Evolutionary conservation across 2,329 filamentous ascomycete genomes (phyloP), one percentile per base, ranked within the genome.

Genomic region (Trichoderma breve): DNA sequence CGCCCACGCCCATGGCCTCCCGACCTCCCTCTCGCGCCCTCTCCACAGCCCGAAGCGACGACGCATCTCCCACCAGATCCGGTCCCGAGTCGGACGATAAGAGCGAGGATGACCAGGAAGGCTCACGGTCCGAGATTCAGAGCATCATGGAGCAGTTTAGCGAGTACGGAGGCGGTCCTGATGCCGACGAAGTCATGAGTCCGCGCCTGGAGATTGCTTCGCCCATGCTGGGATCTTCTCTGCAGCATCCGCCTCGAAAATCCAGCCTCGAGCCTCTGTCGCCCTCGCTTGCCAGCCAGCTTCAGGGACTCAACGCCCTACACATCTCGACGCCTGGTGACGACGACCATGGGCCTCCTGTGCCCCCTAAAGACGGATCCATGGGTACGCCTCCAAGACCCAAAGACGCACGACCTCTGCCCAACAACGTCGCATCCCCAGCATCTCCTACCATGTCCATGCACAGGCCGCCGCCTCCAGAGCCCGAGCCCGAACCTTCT

Each of bases 71-170:
- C 5, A 86, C 86, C 2, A 82, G 85, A 72, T 88, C 87, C 24
- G 77, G 79, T 34, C 86, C 88, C 76, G 83, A 83, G 34, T 86
- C 88, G 74, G 89, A 91, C 66, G 89, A 90, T 65, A 88, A 85
- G 75, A 90, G 86, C 76, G 90, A 91, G 77, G 89, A 90, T 77
- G 87, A 89, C 70, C 87, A 89, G 26, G 90, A 94, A 62, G 90
- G 89, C 66, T 93, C 93, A 1, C 89, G 90, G 72, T 91, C 92
- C 6, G 96, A 99, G 83, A 98, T 99, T 73, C 93, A 98, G 82
- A 97, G 89, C 79, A 98, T 99, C 80, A 98, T 99, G 93, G 93
- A 94, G 74, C 96, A 98, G 82, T 98, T 98, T 77, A 91, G 92
- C 76, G 90, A 93, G 78, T 89, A 89, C 65, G 89, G 89, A 32